These are phyloP conservation scores for Volvariella volvacea DNA, from an alignment of 1,284 basidiomycete species.

Conservation along the genomic window DNA sequence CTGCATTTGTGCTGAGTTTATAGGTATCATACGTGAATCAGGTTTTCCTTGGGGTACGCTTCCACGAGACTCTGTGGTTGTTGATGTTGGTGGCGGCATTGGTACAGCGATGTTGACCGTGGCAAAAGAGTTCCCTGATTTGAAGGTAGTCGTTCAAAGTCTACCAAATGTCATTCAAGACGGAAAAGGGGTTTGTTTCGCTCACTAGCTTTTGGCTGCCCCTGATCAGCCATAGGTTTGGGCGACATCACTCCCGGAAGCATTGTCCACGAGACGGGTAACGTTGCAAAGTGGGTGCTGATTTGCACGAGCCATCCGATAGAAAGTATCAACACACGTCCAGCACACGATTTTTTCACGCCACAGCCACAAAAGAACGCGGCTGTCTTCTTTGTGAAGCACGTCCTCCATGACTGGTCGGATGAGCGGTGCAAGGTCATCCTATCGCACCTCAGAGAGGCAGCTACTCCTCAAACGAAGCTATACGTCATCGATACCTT, in stretches of 20 bases:
- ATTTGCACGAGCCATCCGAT: background rate
- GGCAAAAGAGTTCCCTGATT: slow-evolving; percentile 17
- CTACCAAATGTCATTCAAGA: slow-evolving; percentile 21
- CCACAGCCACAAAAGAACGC: slow-evolving; percentile 23
- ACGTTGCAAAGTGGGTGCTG: slow-evolving; percentile 18
- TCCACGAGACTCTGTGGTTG: slow-evolving; percentile 22
- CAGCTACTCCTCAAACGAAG: slow-evolving; percentile 21
- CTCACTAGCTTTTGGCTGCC: background rate
- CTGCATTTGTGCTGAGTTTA: too few species aligned
- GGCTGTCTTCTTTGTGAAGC: slow-evolving; percentile 24
- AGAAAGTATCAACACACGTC: background rate
- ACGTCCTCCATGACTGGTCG: slow-evolving; percentile 29
- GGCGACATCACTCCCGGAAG: slow-evolving; percentile 19
- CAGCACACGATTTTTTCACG: slow-evolving; percentile 29
- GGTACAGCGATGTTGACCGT: slow-evolving; percentile 25
- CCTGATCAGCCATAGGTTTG: slow-evolving; percentile 19
- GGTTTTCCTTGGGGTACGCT: slow-evolving; percentile 29
- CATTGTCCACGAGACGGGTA: slow-evolving; percentile 17
- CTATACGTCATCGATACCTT: slow-evolving; percentile 30
- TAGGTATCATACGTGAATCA: too few species aligned
- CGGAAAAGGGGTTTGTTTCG: slow-evolving; percentile 26
- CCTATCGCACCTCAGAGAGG: slow-evolving; percentile 21
- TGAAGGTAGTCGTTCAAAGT: slow-evolving; percentile 33
- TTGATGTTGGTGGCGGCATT: slow-evolving; percentile 38
- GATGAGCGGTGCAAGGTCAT: slow-evolving; percentile 22